These are phyloP conservation scores for Colletotrichum orchidophilum DNA, from an alignment of 2,329 filamentous ascomycete species.

Conservation along the genomic window DNA sequence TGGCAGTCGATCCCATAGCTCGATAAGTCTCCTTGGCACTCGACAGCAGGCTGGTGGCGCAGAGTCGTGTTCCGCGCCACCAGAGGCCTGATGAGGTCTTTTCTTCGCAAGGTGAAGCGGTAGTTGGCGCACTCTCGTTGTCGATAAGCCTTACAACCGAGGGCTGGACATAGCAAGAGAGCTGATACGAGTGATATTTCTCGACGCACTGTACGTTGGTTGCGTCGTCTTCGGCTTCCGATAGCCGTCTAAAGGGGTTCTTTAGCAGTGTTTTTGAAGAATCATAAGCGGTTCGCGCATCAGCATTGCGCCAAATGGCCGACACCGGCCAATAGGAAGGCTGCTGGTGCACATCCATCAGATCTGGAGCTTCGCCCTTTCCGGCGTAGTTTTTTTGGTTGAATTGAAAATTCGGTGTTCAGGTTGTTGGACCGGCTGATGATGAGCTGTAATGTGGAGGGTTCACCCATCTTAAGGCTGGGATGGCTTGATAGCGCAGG, in stretches of 20 bases:
- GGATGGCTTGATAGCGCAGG: neutral
- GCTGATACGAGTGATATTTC: constrained; percentile 16
- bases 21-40: neutral
- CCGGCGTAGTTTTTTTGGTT: neutral
- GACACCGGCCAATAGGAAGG: neutral
- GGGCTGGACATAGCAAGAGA: constrained; percentile 8
- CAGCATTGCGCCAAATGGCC: neutral
- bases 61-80: neutral
- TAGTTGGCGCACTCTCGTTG: neutral
- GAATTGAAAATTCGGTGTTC: neutral
- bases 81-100: neutral
- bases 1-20: neutral
- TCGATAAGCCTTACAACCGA: neutral
- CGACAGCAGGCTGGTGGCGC: neutral
- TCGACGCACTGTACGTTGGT: neutral
- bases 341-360: constrained; percentile 2
- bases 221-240: neutral
- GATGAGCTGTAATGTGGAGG: neutral
- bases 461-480: constrained; percentile 1
- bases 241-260: constrained; percentile 14
- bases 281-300: neutral
- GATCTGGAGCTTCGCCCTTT: neutral
- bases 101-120: neutral
- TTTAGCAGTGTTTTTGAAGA: neutral
- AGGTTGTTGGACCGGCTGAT: neutral